Percentiles rank a stretch among this genome's conserved stretches.
These are phyloP conservation scores for Populus hybrid DNA, from an alignment of 441 rosid species.

Conservation along the genomic window DNA sequence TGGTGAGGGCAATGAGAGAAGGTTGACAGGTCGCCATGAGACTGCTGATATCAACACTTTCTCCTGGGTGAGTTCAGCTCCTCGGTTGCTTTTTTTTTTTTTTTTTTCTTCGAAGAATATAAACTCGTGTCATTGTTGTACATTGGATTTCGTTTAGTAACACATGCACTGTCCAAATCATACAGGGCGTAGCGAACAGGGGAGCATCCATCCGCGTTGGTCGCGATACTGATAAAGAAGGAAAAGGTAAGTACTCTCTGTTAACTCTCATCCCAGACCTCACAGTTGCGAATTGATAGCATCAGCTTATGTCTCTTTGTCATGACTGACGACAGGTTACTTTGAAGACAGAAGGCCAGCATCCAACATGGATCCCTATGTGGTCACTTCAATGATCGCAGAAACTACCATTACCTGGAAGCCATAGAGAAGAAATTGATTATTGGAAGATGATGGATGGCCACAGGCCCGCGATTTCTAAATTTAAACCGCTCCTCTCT, in stretches of 20 bases:
- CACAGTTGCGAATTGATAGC: too few relatives aligned
- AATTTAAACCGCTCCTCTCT: background rate
- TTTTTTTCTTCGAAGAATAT: background rate
- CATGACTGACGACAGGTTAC: constrained; percentile 39
- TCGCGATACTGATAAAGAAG: constrained; percentile 66
- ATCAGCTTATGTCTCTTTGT: background rate
- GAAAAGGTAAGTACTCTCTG: constrained; percentile 41
- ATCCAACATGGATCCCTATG: constrained; percentile 77
- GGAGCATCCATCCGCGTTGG: constrained; percentile 84
- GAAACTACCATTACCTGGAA: constrained; percentile 61
- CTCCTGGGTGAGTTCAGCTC: constrained; percentile 47
- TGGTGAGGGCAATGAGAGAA: constrained; percentile 73
- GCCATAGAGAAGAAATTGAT: constrained; percentile 18
- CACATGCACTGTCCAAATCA: background rate
- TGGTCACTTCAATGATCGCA: constrained; percentile 70
- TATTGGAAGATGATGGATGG: background rate
- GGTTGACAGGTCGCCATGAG: constrained; percentile 73
- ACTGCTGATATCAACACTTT: constrained; percentile 74
- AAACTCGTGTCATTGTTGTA: background rate
- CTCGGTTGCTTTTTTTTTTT: background rate
- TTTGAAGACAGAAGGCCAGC: constrained; percentile 81
- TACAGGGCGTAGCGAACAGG: constrained; percentile 75
- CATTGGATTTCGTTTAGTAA: background rate
- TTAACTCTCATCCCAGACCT: background rate
- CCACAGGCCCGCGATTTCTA: background rate